phyloP scores from a whole-genome alignment of 2,329 filamentous ascomycete species.

The Gyromitra esculenta region DNA sequence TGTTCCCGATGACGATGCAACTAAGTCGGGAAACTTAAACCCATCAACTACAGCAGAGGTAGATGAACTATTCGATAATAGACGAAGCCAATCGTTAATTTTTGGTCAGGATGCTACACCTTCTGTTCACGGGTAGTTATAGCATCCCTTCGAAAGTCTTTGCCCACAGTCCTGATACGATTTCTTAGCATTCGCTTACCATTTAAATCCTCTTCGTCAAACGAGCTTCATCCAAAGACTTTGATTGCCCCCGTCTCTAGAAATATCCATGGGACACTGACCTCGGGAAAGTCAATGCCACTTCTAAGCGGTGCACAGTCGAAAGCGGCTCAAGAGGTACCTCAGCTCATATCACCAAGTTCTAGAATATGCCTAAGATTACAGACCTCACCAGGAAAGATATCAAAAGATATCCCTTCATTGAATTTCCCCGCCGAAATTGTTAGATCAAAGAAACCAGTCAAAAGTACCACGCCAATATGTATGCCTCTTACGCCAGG shows the following conservation, averaged over 20 bases:
- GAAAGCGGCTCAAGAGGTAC: not conserved
- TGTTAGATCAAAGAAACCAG: not conserved
- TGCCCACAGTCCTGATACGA: conserved; percentile 15
- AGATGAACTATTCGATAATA: not conserved
- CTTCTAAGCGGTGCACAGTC: not conserved
- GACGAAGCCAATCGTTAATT: not conserved
- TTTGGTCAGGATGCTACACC: not conserved
- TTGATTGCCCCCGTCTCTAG: not conserved
- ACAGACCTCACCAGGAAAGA: not conserved
- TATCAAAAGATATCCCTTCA: not conserved
- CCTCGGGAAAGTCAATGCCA: conserved; percentile 37
- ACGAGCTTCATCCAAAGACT: conserved; percentile 11
- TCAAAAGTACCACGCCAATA: not conserved
- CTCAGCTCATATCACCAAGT: not conserved
- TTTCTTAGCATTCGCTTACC: conserved; percentile 8
- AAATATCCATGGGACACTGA: not conserved
- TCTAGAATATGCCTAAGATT: not conserved
- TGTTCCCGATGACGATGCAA: not conserved
- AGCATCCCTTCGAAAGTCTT: not conserved
- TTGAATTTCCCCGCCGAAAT: not conserved
- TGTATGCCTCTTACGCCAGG: conserved; percentile 25
- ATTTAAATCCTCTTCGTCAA: conserved; percentile 29
- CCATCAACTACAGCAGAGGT: not conserved
- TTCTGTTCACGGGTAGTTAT: conserved; percentile 8
- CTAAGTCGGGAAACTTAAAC: not conserved